Base-by-base conservation (phyloP, 1,284 basidiomycete genomes). In the Sphaerobolus stellatus region DNA sequence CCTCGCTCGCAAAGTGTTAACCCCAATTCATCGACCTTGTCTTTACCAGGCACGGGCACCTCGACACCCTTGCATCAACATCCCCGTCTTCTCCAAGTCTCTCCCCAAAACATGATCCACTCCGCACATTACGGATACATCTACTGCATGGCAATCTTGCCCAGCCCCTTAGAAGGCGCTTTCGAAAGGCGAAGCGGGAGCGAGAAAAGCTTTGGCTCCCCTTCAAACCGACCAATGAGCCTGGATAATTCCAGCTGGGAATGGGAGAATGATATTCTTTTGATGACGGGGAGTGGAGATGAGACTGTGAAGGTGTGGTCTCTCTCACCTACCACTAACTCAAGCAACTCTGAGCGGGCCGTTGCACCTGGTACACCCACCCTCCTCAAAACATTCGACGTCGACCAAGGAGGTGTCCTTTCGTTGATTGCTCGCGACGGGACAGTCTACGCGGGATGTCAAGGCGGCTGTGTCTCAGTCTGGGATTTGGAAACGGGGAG, bases 71-170 rank as follows among this genome's bases (percentile, higher is more conserved):
- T 13, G 34, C 38, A 43, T 52, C 59, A 30, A 47, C 5, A 20
- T 6, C 45, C 24, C 27, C 54, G 18, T 22, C 46, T 54, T n/a
- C 43, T 89, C 18, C 75, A 80, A 54, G 83, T 94, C 25, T 80
- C 84, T 4, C 74, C 81, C 11, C 75, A 75, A 50, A 88, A 90
- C 61, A 86, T 92, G 18, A 76, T 93, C 30, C 86, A 90, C 61
- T 90, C 90, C 2, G 95, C 94, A 1, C 95, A 98, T 69, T 94
- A 86, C 68, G 95, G 95, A 9, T 98, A 98, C 67, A 81, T 98
- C 14, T 98, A 98, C 67, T 92, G 90, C 61, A 86, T 98, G 77
- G 74, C 82, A 1, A 72, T 88, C 31, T 66, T 88, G 7, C 78
- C 78, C 18, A 71, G 71, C 28, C 67, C 65, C 9, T 64, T 71